Conservation (phyloP, 257 asterid species). For the Euphrasia confusa region DNA sequence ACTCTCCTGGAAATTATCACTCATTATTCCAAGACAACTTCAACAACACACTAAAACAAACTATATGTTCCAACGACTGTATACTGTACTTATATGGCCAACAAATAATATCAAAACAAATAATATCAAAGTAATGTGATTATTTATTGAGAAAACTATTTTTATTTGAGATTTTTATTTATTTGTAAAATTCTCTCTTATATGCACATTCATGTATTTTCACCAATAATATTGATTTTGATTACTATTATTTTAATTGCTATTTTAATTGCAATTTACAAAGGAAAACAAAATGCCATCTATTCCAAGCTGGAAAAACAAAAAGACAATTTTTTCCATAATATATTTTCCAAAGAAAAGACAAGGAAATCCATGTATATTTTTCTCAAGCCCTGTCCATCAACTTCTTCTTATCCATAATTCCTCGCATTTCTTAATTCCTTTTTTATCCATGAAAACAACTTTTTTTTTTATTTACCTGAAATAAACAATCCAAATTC, state of each 20-base stretch:
- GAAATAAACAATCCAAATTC: slow-evolving; percentile 14
- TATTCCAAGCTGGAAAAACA: slow-evolving; percentile 20
- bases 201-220: too few relatives aligned
- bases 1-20: slow-evolving; percentile 25
- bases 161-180: too few relatives aligned
- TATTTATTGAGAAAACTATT: too few relatives aligned
- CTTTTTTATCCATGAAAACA: neutral
- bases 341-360: slow-evolving; percentile 6
- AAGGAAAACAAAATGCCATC: neutral
- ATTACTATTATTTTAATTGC: too few relatives aligned
- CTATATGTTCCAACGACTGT: neutral
- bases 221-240: too few relatives aligned
- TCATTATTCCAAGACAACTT: slow-evolving; percentile 31
- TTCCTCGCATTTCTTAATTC: neutral
- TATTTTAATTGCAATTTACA: too few relatives aligned
- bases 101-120: too few relatives aligned
- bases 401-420: slow-evolving; percentile 13
- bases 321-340: slow-evolving; percentile 18
- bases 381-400: slow-evolving; percentile 21
- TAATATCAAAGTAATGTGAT: too few relatives aligned
- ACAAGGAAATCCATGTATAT: slow-evolving; percentile 20
- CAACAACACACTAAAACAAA: slow-evolving; percentile 31
- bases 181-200: too few relatives aligned
- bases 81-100: too few relatives aligned
- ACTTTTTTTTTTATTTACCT: slow-evolving; percentile 26